Evolutionary conservation across 148 eudicot species (phyloP).

Genomic region (Chenopodium album): DNA sequence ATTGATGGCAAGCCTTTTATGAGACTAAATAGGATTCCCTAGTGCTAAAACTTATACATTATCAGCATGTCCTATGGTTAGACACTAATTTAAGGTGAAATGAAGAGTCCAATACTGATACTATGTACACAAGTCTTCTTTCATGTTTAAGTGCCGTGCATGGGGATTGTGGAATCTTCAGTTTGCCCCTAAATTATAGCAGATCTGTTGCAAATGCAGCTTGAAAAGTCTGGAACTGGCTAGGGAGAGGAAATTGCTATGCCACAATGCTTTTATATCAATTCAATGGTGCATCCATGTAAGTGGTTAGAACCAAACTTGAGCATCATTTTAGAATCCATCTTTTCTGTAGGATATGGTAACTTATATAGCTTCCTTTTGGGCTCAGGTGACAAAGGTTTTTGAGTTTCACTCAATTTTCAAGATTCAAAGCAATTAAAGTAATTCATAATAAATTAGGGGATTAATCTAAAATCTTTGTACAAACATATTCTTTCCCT

Average conservation of each 20-base stretch:
- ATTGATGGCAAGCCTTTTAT: too few relatives aligned
- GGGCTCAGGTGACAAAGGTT: not conserved
- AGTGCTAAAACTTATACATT: too few relatives aligned
- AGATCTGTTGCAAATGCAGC: not conserved
- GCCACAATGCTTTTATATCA: not conserved
- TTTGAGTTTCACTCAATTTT: not conserved
- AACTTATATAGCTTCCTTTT: not conserved
- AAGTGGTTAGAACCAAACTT: not conserved
- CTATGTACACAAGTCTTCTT: not conserved
- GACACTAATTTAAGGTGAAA: not conserved
- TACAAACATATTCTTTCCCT: not conserved
- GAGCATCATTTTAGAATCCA: not conserved
- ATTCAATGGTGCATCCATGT: too few relatives aligned
- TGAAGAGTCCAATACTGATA: not conserved
- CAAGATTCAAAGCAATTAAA: not conserved
- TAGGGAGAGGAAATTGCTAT: not conserved
- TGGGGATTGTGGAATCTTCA: not conserved
- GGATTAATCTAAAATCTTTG: not conserved
- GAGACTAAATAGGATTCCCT: too few relatives aligned
- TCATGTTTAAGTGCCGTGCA: not conserved
- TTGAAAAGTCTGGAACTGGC: not conserved
- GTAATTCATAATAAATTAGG: too few relatives aligned
- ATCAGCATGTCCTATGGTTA: not conserved
- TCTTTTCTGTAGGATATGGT: not conserved
- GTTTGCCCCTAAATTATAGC: not conserved